Evolutionary conservation across 176 grass and related monocot species (phyloP), one percentile per base, ranked within the genome.

Genomic region (Musa itinerans): DNA sequence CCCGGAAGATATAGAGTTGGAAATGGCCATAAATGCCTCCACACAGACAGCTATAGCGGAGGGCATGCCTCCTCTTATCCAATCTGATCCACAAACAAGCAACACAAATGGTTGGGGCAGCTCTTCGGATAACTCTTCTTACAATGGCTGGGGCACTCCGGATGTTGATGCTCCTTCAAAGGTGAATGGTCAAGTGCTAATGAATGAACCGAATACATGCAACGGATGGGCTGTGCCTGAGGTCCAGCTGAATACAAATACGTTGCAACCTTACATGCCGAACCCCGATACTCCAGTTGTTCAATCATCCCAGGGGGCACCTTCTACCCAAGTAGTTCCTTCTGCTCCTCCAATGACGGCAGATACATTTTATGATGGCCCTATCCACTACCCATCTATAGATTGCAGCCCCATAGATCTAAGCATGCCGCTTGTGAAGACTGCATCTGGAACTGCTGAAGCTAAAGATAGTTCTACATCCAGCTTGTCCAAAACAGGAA

Each of bases 1-100:
- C 16, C 86, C 73, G 29, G 96, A 94, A 84, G 96, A 99, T 80
- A 78, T 81, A 65, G 88, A 92, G 51, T 80, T 99, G 70, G 85
- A 58, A 0, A 99, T 99, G 84, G 91, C 95, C 62, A 99, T 99
- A 71, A 94, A 85, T 86, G 95, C 91, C 53, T 94, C 95, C 61
- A 89, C 94, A 52, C 91, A 89, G 77, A 92, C 91, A 52, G 88
- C 91, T 69, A 81, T 94, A 65, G 91, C 78, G 48, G 95, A 94
- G 83, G 90, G 95, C 74, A 85, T 94, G 63, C 86, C 88, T 62
- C 86, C 88, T 62, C 79, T 77, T 76, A 74, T 99, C 49, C 86
- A 81, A 69, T 75, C 88, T 73, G 74, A 53, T 43, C 48, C 78
- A 63, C 61, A 78, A 68, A 76, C 79, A 53, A 56, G 23, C 11